Evolutionary conservation across 768 basidiomycete species (phyloP).

Genomic region (Boletus rufocinnamomeus): DNA sequence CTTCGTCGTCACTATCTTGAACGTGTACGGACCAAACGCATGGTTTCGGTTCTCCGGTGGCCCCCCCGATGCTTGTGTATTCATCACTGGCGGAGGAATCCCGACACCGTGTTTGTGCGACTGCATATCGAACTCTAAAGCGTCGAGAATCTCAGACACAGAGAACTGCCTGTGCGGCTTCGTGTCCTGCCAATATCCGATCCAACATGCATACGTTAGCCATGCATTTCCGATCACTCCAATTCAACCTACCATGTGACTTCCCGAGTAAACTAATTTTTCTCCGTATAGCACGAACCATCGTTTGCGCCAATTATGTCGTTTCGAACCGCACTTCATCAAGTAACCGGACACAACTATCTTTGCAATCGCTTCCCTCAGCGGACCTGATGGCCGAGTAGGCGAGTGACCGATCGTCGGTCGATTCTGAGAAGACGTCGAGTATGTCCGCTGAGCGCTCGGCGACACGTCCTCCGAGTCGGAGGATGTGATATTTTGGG

Average conservation of each 20-base stretch:
- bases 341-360: slow-evolving; percentile 86
- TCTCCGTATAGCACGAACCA: slow-evolving; percentile 96
- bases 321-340: slow-evolving; percentile 93
- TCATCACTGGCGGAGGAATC: slow-evolving; percentile 34
- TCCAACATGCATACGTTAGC: slow-evolving; percentile 11
- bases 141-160: slow-evolving; percentile 84
- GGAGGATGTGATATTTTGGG: slow-evolving; percentile 64
- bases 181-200: slow-evolving; percentile 63
- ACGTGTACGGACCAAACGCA: slow-evolving; percentile 59
- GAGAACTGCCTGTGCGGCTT: slow-evolving; percentile 87
- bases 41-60: slow-evolving; percentile 45
- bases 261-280: slow-evolving; percentile 83
- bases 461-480: slow-evolving; percentile 76
- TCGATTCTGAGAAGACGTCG: slow-evolving; percentile 48
- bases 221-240: slow-evolving; percentile 13
- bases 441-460: slow-evolving; percentile 42
- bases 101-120: slow-evolving; percentile 46
- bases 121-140: slow-evolving; percentile 81
- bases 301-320: slow-evolving; percentile 93
- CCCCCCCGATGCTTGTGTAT: slow-evolving; percentile 39
- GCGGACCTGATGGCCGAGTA: slow-evolving; percentile 35
- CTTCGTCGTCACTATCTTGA: slow-evolving; percentile 97
- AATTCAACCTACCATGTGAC: slow-evolving; percentile 82
- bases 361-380: slow-evolving; percentile 65
- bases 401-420: slow-evolving; percentile 46